Conservation (phyloP, 2,329 filamentous ascomycete species). For the Penicillium sp. region DNA sequence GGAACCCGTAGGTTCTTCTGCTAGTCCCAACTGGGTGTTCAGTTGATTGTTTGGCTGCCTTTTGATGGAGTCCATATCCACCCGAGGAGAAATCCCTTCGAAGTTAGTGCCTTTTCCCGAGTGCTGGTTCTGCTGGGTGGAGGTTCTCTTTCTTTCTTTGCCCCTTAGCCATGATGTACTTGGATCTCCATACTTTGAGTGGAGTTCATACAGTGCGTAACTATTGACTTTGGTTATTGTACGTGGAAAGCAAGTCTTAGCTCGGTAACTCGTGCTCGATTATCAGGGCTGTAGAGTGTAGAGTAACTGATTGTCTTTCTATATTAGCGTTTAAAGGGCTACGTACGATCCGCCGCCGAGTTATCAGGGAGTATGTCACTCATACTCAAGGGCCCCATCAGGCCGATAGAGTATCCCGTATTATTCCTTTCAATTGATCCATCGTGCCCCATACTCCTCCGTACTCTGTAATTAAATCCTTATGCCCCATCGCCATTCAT, state of each 20-base stretch:
- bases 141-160: neutral
- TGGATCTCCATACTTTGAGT: neutral
- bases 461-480: neutral
- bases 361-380: neutral
- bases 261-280: too few relatives aligned
- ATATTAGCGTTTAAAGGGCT: too few relatives aligned
- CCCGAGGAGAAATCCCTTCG: neutral
- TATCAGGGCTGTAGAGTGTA: too few relatives aligned
- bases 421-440: neutral
- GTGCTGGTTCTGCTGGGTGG: neutral
- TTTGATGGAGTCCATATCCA: neutral
- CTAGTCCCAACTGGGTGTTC: neutral
- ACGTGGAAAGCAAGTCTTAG: too few relatives aligned
- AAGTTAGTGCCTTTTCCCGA: neutral
- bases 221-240: too few relatives aligned
- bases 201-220: too few relatives aligned
- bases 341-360: too few relatives aligned
- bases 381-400: neutral
- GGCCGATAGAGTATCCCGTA: neutral
- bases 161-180: neutral
- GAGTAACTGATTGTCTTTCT: too few relatives aligned
- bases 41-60: neutral
- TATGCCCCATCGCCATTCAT: conserved; percentile 1
- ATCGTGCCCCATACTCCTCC: neutral
- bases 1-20: conserved; percentile 3